A percentile compares a stretch with the other conserved stretches of the same genome.
These are phyloP conservation scores for Melanopsichium pennsylvanicum DNA, from an alignment of 1,284 basidiomycete species.

Conservation along the genomic window DNA sequence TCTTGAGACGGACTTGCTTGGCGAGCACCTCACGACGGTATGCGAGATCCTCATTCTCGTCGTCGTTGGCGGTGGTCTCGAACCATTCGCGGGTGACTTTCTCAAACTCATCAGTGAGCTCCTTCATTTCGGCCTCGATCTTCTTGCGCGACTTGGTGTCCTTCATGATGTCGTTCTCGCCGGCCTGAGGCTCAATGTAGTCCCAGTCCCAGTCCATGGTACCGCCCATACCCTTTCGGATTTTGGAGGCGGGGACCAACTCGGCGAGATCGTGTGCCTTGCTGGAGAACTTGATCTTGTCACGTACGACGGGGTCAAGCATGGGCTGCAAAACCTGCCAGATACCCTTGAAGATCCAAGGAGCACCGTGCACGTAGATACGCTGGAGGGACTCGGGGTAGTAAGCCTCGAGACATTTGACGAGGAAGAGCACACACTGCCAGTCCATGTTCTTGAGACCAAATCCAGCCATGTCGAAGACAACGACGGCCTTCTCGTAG, in stretches of 20 bases:
- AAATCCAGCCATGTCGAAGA: slow-evolving; percentile 65
- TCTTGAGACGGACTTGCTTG: slow-evolving; percentile 63
- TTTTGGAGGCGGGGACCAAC: slow-evolving; percentile 53
- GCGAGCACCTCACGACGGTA: slow-evolving; percentile 56
- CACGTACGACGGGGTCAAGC: slow-evolving; percentile 64
- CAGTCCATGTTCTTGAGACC: slow-evolving; percentile 66
- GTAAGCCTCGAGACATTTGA: slow-evolving; percentile 65
- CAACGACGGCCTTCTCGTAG: slow-evolving; percentile 61
- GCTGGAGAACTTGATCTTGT: slow-evolving; percentile 65
- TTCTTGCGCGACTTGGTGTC: slow-evolving; percentile 56
- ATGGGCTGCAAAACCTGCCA: slow-evolving; percentile 65
- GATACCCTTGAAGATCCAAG: slow-evolving; percentile 66
- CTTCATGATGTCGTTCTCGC: slow-evolving; percentile 62
- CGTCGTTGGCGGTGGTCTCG: slow-evolving; percentile 39
- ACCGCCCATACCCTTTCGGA: slow-evolving; percentile 64
- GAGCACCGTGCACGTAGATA: slow-evolving; percentile 64
- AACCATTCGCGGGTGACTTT: slow-evolving; percentile 59
- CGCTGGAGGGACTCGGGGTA: slow-evolving; percentile 65
- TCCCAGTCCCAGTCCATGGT: slow-evolving; percentile 66
- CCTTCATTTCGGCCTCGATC: slow-evolving; percentile 56
- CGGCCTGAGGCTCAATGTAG: slow-evolving; percentile 62
- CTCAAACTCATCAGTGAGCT: slow-evolving; percentile 58
- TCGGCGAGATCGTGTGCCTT: slow-evolving; percentile 62
- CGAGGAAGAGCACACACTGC: slow-evolving; percentile 63
- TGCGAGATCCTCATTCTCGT: slow-evolving; percentile 42